Evolutionary conservation across 352 stramenopile species (phyloP).

Genomic region (Phytophthora podocarpi): DNA sequence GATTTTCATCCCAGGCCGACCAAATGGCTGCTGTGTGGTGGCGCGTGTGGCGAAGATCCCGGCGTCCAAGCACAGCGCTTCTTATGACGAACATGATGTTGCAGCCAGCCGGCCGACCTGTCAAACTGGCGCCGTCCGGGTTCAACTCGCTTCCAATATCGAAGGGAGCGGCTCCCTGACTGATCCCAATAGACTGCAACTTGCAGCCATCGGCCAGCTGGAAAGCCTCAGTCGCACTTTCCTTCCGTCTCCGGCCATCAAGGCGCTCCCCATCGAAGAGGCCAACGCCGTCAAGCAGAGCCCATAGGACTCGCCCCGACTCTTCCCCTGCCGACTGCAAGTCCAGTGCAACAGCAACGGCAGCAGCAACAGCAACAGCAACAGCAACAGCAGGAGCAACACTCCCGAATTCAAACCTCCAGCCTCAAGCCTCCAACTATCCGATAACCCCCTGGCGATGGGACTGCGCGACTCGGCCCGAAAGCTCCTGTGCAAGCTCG

Average conservation of each 20-base stretch:
- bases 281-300: constrained; percentile 7
- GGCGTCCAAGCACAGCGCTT: neutral
- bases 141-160: constrained; percentile 25
- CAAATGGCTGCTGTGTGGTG: neutral
- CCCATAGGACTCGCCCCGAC: constrained; percentile 5
- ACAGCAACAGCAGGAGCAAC: neutral
- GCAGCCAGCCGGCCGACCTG: neutral
- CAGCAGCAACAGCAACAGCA: constrained; percentile 9
- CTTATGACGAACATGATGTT: constrained; percentile 8
- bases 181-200: constrained; percentile 22
- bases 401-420: constrained; percentile 9
- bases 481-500: constrained; percentile 55
- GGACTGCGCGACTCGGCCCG: constrained; percentile 50
- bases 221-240: constrained; percentile 31
- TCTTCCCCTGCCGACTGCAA: constrained; percentile 18
- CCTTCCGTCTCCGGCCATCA: constrained; percentile 21
- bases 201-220: constrained; percentile 26
- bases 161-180: constrained; percentile 24
- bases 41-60: neutral
- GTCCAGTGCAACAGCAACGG: constrained; percentile 11
- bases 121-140: neutral
- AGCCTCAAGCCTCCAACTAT: constrained; percentile 1
- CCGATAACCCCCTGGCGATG: too few species aligned
- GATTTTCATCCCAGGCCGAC: too few species aligned
- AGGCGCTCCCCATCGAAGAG: neutral